Base-by-base conservation (phyloP, 495 filamentous ascomycete species). In the Neurospora tetrasperma region DNA sequence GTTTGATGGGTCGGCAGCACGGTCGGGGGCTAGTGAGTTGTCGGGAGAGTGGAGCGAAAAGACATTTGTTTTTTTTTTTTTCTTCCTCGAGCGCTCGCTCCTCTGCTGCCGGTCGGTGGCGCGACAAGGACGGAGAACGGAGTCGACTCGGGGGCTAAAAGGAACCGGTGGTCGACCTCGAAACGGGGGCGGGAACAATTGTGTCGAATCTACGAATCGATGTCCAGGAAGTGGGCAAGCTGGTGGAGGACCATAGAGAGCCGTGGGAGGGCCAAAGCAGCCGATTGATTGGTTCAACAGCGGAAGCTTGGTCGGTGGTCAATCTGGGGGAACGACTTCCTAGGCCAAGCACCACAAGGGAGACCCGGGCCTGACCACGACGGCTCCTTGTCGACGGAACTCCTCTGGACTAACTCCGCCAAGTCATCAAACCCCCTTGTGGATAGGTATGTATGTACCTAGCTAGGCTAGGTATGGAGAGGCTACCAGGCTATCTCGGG, bases 141-240 rank as follows among this genome's bases (percentile, higher is more conserved):
- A 54, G 31, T 14, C 73, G 75, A 75, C 74, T 77, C 71, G 76
- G 77, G 77, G 74, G 71, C 69, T 73, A 72, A 75, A 75, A 62
- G 54, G 31, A 62, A 62, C 54, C 54, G 54, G 54, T 62, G 12
- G 54, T 62, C 12, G 54, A 62, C 54, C 54, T 62, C 54, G 54
- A 62, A 62, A 62, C 54, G 54, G 27, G 23, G 23, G 46, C n/a
- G 48, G 23, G 27, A 62, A 62, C 27, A 62, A 62, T 35, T 62
- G 54, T 35, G 54, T 62, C 23, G 54, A 62, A 62, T 62, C 54
- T 62, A 16, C 23, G 54, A 62, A 62, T 62, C 14, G 54, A 62
- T 16, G 27, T 62, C 27, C 54, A 62, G 14, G 54, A 62, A 62
- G 54, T 31, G 23, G 48, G 48, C 48, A 20, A 20, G 31, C 48